Conservation (phyloP, 2,329 filamentous ascomycete species). For the Hypoxylon sp. region DNA sequence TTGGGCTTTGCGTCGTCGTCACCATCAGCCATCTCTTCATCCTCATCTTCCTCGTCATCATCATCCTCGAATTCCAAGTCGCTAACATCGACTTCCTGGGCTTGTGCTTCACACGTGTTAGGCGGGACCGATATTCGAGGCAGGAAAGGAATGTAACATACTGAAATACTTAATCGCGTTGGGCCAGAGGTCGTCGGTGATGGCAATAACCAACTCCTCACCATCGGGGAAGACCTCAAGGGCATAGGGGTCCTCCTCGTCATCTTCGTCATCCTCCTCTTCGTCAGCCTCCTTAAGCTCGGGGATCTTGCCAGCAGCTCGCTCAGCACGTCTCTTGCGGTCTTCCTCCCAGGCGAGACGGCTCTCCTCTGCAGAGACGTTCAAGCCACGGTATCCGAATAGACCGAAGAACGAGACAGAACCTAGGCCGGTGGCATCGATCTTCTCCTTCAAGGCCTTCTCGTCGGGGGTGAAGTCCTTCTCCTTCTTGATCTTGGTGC, state of each 20-base stretch:
- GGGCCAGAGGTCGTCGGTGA: conserved; percentile 90
- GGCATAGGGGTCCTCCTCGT: conserved; percentile 70
- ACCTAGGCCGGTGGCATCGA: conserved; percentile 68
- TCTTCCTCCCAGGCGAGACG: conserved; percentile 67
- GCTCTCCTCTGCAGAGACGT: conserved; percentile 77
- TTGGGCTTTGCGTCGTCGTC: conserved; percentile 66
- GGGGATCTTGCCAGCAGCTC: conserved; percentile 60
- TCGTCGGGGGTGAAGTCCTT: conserved; percentile 63
- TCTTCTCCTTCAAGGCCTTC: conserved; percentile 63
- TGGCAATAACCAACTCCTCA: conserved; percentile 79
- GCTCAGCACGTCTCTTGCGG: conserved; percentile 61
- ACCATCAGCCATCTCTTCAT: conserved; percentile 51
- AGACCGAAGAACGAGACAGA: conserved; percentile 85
- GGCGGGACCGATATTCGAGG: too few species aligned
- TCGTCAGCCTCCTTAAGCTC: conserved; percentile 62
- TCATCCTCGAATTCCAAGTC: conserved; percentile 74
- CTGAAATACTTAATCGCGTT: conserved; percentile 91
- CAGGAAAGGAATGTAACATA: too few species aligned
- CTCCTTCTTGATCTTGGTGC: conserved; percentile 60
- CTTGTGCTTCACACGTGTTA: conserved; percentile 65
- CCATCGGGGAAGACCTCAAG: conserved; percentile 89
- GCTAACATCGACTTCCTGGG: conserved; percentile 73
- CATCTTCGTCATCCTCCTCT: conserved; percentile 66
- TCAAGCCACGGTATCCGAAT: conserved; percentile 81
- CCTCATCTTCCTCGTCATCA: conserved; percentile 48